A percentile compares a stretch with the other conserved stretches of the same genome.
Evolutionary conservation across 2,329 filamentous ascomycete species (phyloP).

Genomic region (Sarocladium strictum): DNA sequence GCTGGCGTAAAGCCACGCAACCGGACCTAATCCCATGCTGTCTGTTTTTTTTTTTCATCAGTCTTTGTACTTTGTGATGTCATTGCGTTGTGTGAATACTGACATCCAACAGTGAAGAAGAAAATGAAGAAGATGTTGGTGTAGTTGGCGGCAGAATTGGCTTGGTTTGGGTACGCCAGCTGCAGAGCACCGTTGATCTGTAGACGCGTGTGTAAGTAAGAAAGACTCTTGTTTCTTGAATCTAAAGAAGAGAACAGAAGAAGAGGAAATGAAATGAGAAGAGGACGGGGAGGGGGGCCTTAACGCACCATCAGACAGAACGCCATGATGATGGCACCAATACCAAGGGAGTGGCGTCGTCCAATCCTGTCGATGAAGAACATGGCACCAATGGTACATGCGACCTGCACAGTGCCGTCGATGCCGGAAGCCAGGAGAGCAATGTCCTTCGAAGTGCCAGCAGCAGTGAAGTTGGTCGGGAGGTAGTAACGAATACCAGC

Average conservation of each 20-base stretch:
- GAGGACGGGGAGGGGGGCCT: not conserved
- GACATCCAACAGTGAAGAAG: conserved; percentile 17
- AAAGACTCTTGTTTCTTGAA: no score
- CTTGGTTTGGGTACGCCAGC: conserved; percentile 15
- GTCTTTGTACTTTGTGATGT: not conserved
- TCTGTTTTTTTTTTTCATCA: conserved; percentile 11
- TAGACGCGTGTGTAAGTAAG: no score
- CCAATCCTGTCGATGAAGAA: conserved; percentile 27
- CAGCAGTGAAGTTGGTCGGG: conserved; percentile 25
- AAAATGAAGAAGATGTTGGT: conserved; percentile 18
- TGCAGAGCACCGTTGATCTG: conserved; percentile 20
- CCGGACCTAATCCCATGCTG: conserved; percentile 17
- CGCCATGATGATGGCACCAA: conserved; percentile 26
- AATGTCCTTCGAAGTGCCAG: conserved; percentile 23
- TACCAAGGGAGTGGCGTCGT: conserved; percentile 22
- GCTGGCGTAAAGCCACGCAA: conserved; percentile 16
- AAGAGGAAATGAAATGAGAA: not conserved
- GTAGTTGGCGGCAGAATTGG: conserved; percentile 14
- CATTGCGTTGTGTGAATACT: not conserved
- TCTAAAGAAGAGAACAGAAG: no score
- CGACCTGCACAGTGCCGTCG: conserved; percentile 28
- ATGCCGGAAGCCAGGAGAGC: conserved; percentile 27
- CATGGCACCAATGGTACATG: conserved; percentile 26
- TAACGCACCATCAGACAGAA: conserved; percentile 19
- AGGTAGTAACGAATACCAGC: conserved; percentile 31